These are phyloP conservation scores for Bimuria novae-zelandiae DNA, from an alignment of 2,329 filamentous ascomycete genomes.

Conservation along the genomic window DNA sequence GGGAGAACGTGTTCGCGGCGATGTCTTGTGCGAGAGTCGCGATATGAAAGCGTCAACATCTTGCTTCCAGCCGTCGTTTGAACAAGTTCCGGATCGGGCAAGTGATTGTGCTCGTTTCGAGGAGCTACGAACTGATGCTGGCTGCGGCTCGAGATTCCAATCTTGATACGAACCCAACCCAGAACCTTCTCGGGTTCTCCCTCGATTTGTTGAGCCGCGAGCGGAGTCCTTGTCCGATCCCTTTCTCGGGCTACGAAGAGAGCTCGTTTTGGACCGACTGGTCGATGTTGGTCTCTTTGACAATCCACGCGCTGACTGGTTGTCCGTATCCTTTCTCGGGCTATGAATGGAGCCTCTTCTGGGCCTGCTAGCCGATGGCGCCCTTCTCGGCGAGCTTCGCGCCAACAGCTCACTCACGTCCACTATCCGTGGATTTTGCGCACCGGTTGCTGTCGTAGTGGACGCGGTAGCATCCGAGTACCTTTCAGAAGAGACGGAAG, in stretches of 20 bases:
- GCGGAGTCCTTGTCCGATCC: not conserved
- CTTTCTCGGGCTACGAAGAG: not conserved
- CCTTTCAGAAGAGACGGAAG: not conserved
- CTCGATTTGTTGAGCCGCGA: not conserved
- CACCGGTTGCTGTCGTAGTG: not conserved
- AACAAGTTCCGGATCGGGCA: not conserved
- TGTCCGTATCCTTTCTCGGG: not conserved
- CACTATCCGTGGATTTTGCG: not conserved
- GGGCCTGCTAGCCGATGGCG: not conserved
- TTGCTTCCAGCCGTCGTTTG: not conserved
- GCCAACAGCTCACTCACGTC: not conserved
- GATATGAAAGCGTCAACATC: constrained; percentile 3
- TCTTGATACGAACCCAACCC: not conserved
- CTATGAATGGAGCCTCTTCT: not conserved
- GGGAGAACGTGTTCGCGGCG: not conserved
- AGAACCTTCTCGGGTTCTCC: not conserved
- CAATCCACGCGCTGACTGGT: not conserved
- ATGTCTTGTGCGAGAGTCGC: not conserved
- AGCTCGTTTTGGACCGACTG: not conserved
- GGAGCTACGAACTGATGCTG: not conserved
- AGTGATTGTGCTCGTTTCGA: not conserved
- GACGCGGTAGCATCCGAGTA: constrained; percentile 2
- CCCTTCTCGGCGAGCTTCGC: not conserved
- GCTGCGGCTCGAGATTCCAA: not conserved
- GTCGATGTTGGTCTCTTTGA: not conserved